These are phyloP conservation scores for Collybia mongolica DNA, from an alignment of 768 basidiomycete species.

Conservation along the genomic window DNA sequence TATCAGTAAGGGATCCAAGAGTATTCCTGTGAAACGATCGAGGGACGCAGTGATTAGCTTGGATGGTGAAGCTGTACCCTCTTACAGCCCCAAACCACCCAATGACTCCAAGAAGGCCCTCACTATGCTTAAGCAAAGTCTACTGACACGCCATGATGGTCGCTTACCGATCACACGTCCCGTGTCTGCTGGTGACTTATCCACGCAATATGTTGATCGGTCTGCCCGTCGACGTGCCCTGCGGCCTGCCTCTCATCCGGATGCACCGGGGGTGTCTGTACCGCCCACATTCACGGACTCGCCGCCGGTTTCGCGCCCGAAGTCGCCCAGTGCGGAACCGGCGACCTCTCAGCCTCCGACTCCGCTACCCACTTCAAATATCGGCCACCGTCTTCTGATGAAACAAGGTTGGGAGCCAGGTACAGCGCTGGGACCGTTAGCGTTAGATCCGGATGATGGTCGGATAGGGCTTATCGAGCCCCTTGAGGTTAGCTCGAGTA, in stretches of 20 bases:
- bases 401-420: constrained; percentile 82
- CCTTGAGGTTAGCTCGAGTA: constrained; percentile 42
- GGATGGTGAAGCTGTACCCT: constrained; percentile 14
- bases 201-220: constrained; percentile 56
- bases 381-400: constrained; percentile 67
- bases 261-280: constrained; percentile 47
- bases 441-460: constrained; percentile 25
- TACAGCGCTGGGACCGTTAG: constrained; percentile 42
- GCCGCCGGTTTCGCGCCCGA: constrained; percentile 17
- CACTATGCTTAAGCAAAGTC: constrained; percentile 58
- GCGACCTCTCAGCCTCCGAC: constrained; percentile 38
- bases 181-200: constrained; percentile 9
- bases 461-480: constrained; percentile 54
- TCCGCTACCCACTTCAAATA: constrained; percentile 55
- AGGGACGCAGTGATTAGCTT: constrained; percentile 25
- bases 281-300: constrained; percentile 8
- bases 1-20: constrained; percentile 18
- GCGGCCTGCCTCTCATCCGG: constrained; percentile 48
- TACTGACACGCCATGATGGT: constrained; percentile 51
- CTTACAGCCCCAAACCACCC: constrained; percentile 20
- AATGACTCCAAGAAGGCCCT: constrained; percentile 66
- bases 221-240: constrained; percentile 69
- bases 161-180: constrained; percentile 16
- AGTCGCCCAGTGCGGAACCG: constrained; percentile 19
- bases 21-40: constrained; percentile 23